These are phyloP conservation scores for Coemansia umbellata DNA, from an alignment of 192 early-diverging fungal genomes.

Conservation along the genomic window DNA sequence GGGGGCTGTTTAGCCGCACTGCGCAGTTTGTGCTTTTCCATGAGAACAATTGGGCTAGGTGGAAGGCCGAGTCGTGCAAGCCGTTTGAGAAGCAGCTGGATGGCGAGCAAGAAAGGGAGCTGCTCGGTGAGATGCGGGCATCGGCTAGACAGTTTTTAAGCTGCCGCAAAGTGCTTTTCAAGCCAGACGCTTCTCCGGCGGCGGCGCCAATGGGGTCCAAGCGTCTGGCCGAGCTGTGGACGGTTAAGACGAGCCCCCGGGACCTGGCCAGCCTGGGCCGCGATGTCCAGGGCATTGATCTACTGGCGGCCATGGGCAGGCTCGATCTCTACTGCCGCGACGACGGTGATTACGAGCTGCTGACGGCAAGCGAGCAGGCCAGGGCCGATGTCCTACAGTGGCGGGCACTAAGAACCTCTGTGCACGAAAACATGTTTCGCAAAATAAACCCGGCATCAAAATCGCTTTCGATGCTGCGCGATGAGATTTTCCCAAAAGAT, in stretches of 20 bases:
- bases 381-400: slow-evolving; percentile 42
- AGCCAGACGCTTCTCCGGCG: background rate
- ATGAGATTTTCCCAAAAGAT: slow-evolving; percentile 15
- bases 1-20: slow-evolving; percentile 60
- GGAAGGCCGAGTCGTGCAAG: slow-evolving; percentile 77
- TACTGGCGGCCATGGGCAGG: slow-evolving; percentile 23
- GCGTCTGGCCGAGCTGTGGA: slow-evolving; percentile 22
- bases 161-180: slow-evolving; percentile 2
- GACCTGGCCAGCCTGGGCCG: slow-evolving; percentile 24
- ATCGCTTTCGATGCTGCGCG: slow-evolving; percentile 21
- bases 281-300: slow-evolving; percentile 15
- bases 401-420: slow-evolving; percentile 36
- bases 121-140: slow-evolving; percentile 37
- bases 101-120: slow-evolving; percentile 3
- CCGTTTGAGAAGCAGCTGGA: slow-evolving; percentile 61
- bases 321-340: slow-evolving; percentile 43
- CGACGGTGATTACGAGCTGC: slow-evolving; percentile 45
- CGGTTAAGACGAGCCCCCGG: background rate
- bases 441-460: slow-evolving; percentile 29
- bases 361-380: slow-evolving; percentile 37
- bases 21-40: slow-evolving; percentile 64
- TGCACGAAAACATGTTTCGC: slow-evolving; percentile 39
- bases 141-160: slow-evolving; percentile 23
- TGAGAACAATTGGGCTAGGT: slow-evolving; percentile 76
- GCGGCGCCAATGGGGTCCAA: slow-evolving; percentile 16